Evolutionary conservation across 257 asterid genomes (phyloP), one percentile per base, ranked within the genome.

Genomic region (Ehretia macrophylla): DNA sequence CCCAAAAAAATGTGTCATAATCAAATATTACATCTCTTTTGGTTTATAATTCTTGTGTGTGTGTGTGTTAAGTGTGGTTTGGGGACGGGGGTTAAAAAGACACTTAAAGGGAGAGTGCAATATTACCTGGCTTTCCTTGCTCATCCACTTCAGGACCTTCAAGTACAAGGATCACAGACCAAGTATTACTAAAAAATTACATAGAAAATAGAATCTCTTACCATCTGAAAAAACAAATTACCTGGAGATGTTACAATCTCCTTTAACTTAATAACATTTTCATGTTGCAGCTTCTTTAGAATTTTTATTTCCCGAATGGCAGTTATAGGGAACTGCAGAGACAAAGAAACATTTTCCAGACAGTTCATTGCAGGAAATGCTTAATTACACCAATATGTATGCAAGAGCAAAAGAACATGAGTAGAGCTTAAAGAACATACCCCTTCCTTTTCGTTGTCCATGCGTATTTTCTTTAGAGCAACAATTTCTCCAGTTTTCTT

Each of bases 401-500:
- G 35, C 17, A 56, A 17, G 42, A 49, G 49, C 56, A 1, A 51
- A n/a, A 61, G 22, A 66, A 62, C 50, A 20, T 18, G 59, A 40
- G 68, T 64, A 67, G 58, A 62, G 47, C 12, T 42, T 42, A 42
- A 62, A 66, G 67, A 62, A 32, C 46, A 68, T 88, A 91, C 98
- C 95, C 96, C 96, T 79, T 91, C 98, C 71, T 85, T 91, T 64
- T 88, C 96, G 27, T 91, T 91, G 79, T 91, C 98, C 98, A 91
- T 91, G 54, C 98, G 92, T 66, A 91, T 85, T 90, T 85, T 91
- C 72, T 91, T 91, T 58, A 91, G 78, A 73, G 96, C 98, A 23
- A 91, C 98, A 69, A 91, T 72, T 77, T 91, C 95, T 63, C 96
- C 96, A 51, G 95, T 80, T 65, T 56, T 61, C 75, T 77, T 88